Percentiles rank a stretch among this genome's conserved stretches.
phyloP scores from a whole-genome alignment of 805 yeast species.

The Lipomyces chichibuensis region DNA sequence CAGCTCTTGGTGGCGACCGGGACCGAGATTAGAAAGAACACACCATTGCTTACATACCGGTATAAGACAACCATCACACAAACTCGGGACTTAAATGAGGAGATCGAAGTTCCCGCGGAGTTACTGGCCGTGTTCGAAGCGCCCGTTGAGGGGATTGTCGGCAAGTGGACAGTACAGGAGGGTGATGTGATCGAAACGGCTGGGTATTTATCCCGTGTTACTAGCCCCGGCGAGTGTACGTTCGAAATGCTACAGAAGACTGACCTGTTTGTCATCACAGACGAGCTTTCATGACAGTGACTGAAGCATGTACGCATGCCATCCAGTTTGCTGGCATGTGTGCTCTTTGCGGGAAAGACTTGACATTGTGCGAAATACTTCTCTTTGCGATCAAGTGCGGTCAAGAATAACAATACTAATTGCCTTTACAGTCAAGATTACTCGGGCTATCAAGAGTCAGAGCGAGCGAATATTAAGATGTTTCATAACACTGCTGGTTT shows the following conservation, averaged over 20 bases:
- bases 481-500: slow-evolving; percentile 85
- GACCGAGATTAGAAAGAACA: slow-evolving; percentile 54
- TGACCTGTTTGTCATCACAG: slow-evolving; percentile 37
- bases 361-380: slow-evolving; percentile 42
- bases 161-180: slow-evolving; percentile 52
- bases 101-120: slow-evolving; percentile 43
- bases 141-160: slow-evolving; percentile 75
- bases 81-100: slow-evolving; percentile 45
- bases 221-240: not conserved
- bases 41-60: slow-evolving; percentile 61
- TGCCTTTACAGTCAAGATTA: slow-evolving; percentile 68
- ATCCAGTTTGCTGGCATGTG: slow-evolving; percentile 95
- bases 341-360: slow-evolving; percentile 84
- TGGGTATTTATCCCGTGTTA: slow-evolving; percentile 15
- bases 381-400: not conserved
- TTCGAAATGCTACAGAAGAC: not conserved
- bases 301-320: slow-evolving; percentile 87
- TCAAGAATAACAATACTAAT: not conserved
- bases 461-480: slow-evolving; percentile 83
- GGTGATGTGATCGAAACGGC: slow-evolving; percentile 60
- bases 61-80: slow-evolving; percentile 61
- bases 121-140: slow-evolving; percentile 64
- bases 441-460: slow-evolving; percentile 65
- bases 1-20: slow-evolving; percentile 54
- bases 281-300: slow-evolving; percentile 58